phyloP scores from a whole-genome alignment of 805 yeast species.

The Kluyveromyces dobzhanskii region DNA sequence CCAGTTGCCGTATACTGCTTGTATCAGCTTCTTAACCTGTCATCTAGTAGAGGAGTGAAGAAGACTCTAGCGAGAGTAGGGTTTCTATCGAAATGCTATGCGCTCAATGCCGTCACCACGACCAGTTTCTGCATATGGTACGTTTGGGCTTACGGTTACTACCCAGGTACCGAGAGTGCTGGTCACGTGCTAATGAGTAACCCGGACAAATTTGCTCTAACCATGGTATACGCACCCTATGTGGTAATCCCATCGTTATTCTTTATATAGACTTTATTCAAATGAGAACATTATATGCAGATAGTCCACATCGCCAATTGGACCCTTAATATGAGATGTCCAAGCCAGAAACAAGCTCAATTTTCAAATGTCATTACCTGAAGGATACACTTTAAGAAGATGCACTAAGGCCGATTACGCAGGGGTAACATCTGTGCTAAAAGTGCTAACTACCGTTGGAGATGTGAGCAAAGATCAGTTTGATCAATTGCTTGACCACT shows the following conservation, averaged over 20 bases:
- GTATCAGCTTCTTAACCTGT: conserved; percentile 5
- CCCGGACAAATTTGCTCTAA: conserved; percentile 16
- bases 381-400: conserved; percentile 60
- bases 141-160: conserved; percentile 28
- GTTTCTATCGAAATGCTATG: conserved; percentile 50
- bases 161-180: conserved; percentile 9
- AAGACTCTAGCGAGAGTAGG: conserved; percentile 7
- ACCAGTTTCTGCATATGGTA: conserved; percentile 65
- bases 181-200: conserved; percentile 9
- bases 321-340: too few relatives aligned
- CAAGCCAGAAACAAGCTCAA: too few relatives aligned
- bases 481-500: conserved; percentile 41
- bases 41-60: conserved; percentile 6
- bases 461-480: conserved; percentile 47
- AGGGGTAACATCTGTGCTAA: conserved; percentile 53
- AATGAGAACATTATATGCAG: too few relatives aligned
- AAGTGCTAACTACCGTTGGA: conserved; percentile 79
- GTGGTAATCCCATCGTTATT: conserved; percentile 20
- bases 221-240: conserved; percentile 25
- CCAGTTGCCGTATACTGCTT: conserved; percentile 57
- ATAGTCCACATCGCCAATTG: too few relatives aligned
- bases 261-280: neutral
- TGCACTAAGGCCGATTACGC: conserved; percentile 47
- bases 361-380: conserved; percentile 34
- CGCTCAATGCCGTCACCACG: conserved; percentile 75